A percentile compares a stretch with the other conserved stretches of the same genome.
Conservation (phyloP, 257 asterid species). For the Oldenlandia corymbosa region DNA sequence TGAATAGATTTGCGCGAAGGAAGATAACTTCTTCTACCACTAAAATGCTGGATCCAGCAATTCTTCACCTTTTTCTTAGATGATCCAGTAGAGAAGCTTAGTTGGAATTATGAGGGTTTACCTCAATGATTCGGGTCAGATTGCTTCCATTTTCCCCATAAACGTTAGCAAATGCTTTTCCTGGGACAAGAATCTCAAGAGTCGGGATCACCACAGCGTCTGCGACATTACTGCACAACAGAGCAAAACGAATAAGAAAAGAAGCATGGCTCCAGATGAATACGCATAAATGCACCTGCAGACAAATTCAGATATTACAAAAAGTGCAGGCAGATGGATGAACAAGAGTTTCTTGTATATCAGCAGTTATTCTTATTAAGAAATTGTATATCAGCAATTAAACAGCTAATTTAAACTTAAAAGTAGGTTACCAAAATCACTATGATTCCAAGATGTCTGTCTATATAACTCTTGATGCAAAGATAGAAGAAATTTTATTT, state of each 20-base stretch:
- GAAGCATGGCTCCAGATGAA: no score
- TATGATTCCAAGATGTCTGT: background rate
- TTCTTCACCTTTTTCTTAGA: background rate
- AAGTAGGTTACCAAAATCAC: background rate
- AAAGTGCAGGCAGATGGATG: background rate
- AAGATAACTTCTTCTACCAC: background rate
- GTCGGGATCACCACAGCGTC: slow-evolving; percentile 19
- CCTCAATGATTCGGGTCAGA: slow-evolving; percentile 47
- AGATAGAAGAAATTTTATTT: background rate
- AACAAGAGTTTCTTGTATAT: background rate
- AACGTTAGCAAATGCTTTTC: slow-evolving; percentile 27
- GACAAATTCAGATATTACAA: background rate
- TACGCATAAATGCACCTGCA: background rate
- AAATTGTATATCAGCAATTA: background rate
- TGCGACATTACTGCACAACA: slow-evolving; percentile 17
- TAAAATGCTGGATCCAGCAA: slow-evolving; percentile 9
- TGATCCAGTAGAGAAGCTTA: background rate
- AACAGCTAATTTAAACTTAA: no score
- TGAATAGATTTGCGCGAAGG: no score
- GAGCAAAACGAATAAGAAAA: slow-evolving; percentile 1
- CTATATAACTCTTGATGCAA: background rate
- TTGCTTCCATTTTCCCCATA: slow-evolving; percentile 49
- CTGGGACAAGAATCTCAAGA: slow-evolving; percentile 30
- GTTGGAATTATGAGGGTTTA: slow-evolving; percentile 10
- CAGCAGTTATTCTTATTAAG: no score